Base-by-base conservation (phyloP, 2,329 filamentous ascomycete species). In the Curvularia spicifera region DNA sequence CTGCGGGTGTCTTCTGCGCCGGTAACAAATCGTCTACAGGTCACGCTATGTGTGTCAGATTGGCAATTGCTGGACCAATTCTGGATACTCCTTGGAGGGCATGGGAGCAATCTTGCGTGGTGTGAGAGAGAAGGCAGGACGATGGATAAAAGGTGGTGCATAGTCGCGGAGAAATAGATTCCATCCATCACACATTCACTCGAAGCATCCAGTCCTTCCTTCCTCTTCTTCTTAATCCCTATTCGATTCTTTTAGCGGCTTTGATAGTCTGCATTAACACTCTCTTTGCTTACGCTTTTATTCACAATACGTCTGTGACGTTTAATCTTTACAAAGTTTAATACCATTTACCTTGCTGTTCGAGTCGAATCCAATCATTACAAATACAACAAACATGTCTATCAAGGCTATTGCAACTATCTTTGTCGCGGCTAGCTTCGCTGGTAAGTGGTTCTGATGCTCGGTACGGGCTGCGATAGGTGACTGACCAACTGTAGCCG, bases 211-310 rank as follows among this genome's bases (percentile, higher is more conserved):
- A 59, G 52, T 31, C 63, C 60, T 57, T 37, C 63, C 59, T 57
- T 61, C 64, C 60, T 18, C 18, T 18, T 56, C 58, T 63, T 57
- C 52, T 49, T 54, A 46, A 64, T 64, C 65, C 53, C 53, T 68
- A 2, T 73, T 65, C 63, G 35, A 39, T 64, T 66, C 61, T 62
- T 62, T 55, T 60, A 42, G 68, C 68, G 71, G 67, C 72, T 75
- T 75, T 75, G 72, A 75, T 66, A 75, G 72, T 75, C 71, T 65
- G 69, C 68, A 44, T n/a, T 44, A 57, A 55, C 63, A 56, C 60
- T 60, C 60, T 63, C 67, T 67, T 60, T 64, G 39, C 55, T 37
- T 37, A 66, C 49, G 20, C 31, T 18, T 18, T 40, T 37, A 18
- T 20, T 29, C 59, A 51, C 55, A 64, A 59, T 61, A 63, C 71